A percentile compares a stretch with the other conserved stretches of the same genome.
Conservation (phyloP, 202 grass and related monocot genomes). For the Zoysia matrella region DNA sequence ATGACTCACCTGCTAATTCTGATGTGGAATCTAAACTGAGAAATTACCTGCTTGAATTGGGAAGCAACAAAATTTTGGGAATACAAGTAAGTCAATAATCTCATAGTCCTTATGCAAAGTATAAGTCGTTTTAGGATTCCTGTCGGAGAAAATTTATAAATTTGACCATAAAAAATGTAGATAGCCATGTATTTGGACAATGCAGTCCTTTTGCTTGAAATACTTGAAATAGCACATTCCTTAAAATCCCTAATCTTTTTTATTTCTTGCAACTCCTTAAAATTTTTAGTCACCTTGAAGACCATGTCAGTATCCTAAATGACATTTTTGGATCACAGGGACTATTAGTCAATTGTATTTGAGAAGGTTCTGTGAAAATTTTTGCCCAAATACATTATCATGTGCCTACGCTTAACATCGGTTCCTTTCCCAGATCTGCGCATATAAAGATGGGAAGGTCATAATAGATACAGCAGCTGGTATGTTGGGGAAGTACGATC, state of each 20-base stretch:
- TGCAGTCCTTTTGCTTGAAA: background rate
- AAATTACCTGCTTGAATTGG: conserved; percentile 72
- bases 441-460: conserved; percentile 97
- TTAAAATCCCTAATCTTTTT: background rate
- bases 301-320: background rate
- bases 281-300: background rate
- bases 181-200: background rate
- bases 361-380: background rate
- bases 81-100: conserved; percentile 71
- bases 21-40: conserved; percentile 85
- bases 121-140: background rate
- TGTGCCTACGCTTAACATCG: conserved; percentile 7
- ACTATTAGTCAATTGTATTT: background rate
- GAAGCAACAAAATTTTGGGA: conserved; percentile 92
- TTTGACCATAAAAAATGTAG: background rate
- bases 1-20: conserved; percentile 85
- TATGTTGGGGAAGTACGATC: conserved; percentile 87
- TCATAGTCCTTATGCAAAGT: background rate
- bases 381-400: background rate
- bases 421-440: conserved; percentile 70
- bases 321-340: background rate
- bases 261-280: no score
- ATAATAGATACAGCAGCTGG: conserved; percentile 98
- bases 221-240: background rate
- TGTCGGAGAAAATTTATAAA: background rate